Evolutionary conservation across 2,329 filamentous ascomycete species (phyloP).

Genomic region (Aspergillus ustus): DNA sequence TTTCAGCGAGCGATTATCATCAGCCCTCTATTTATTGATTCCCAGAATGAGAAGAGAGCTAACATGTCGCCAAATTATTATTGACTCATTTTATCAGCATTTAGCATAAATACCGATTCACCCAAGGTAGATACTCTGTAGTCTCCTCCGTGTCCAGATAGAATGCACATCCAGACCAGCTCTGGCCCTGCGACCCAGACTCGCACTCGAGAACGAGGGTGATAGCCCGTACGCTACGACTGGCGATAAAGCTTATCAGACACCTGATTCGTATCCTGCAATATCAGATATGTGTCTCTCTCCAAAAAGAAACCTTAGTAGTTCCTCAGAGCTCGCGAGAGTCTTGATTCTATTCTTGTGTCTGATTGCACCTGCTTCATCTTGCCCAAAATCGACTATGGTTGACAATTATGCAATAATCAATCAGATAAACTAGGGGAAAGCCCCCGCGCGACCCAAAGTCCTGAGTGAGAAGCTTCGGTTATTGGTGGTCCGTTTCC

Average conservation of each 20-base stretch:
- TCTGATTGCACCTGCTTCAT: too few species aligned
- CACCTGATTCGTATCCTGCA: constrained; percentile 2
- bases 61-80: too few species aligned
- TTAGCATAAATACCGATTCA: too few species aligned
- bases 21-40: neutral
- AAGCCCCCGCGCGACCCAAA: constrained; percentile 16
- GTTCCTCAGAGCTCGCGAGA: neutral
- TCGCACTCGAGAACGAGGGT: neutral
- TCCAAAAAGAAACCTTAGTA: neutral
- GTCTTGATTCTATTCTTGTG: neutral
- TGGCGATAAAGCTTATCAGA: constrained; percentile 18
- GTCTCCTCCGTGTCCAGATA: too few species aligned
- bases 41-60: too few species aligned
- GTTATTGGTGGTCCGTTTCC: constrained; percentile 17
- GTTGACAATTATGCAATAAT: neutral
- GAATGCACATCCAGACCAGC: too few species aligned
- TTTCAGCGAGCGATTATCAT: constrained; percentile 1
- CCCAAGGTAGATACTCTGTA: too few species aligned
- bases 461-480: constrained; percentile 11
- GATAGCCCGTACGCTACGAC: neutral
- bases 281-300: neutral
- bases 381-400: too few species aligned
- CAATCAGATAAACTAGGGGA: constrained; percentile 2
- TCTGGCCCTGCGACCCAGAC: too few species aligned
- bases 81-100: too few species aligned